phyloP scores from a whole-genome alignment of 257 asterid species.

The Sherardia arvensis region DNA sequence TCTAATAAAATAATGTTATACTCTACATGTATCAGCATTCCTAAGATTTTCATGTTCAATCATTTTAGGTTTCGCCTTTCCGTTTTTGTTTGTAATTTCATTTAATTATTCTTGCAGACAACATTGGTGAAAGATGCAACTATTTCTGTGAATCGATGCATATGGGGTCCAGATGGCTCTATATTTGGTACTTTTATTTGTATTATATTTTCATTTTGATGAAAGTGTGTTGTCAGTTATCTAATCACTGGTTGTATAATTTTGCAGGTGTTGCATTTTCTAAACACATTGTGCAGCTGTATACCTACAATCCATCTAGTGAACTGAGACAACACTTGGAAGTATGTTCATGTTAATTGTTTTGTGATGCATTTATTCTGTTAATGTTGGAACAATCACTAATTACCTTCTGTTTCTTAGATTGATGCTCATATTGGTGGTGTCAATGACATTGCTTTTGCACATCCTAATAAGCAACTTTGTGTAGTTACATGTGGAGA shows the following conservation, averaged over 20 bases:
- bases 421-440: slow-evolving; percentile 91
- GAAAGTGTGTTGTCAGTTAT: background rate
- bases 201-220: background rate
- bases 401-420: slow-evolving; percentile 30
- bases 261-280: slow-evolving; percentile 81
- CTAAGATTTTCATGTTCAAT: background rate
- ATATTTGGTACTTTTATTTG: slow-evolving; percentile 58
- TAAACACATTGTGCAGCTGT: slow-evolving; percentile 85
- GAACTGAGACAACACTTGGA: slow-evolving; percentile 83
- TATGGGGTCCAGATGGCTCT: slow-evolving; percentile 97
- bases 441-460: slow-evolving; percentile 87
- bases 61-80: background rate
- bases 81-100: background rate
- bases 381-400: background rate
- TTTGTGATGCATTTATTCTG: slow-evolving; percentile 5
- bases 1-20: no score
- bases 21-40: background rate
- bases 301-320: slow-evolving; percentile 71
- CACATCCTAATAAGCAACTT: slow-evolving; percentile 90
- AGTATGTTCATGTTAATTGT: slow-evolving; percentile 28
- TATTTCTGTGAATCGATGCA: slow-evolving; percentile 78
- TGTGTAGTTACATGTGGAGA: slow-evolving; percentile 89
- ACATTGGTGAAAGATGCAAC: slow-evolving; percentile 85
- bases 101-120: slow-evolving; percentile 39
- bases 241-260: slow-evolving; percentile 14